phyloP scores from a whole-genome alignment of 1,139 yeast species.

The Magnusiomyces tetraspermus region DNA sequence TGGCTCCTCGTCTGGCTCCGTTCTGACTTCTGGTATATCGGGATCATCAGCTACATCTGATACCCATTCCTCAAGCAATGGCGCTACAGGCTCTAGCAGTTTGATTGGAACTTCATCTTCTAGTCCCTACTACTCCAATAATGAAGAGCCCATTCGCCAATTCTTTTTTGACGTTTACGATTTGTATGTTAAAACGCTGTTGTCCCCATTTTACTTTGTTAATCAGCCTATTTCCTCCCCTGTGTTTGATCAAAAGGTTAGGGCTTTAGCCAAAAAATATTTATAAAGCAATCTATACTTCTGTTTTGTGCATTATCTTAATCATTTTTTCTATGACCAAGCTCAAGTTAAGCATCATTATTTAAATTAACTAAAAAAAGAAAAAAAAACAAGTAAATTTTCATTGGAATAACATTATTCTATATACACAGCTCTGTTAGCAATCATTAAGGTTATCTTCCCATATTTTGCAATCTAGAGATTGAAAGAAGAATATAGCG shows the following conservation, averaged over 20 bases:
- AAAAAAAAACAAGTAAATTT: background rate
- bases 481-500: slow-evolving; percentile 13
- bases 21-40: background rate
- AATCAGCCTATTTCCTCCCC: slow-evolving; percentile 68
- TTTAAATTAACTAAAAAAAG: background rate
- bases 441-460: too few species aligned
- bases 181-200: slow-evolving; percentile 69
- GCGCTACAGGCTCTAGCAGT: background rate
- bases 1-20: background rate
- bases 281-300: too few species aligned
- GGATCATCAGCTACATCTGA: background rate
- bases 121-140: slow-evolving; percentile 22
- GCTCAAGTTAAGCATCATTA: too few species aligned
- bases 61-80: background rate
- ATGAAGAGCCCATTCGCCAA: slow-evolving; percentile 71
- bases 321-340: background rate
- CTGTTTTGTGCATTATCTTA: too few species aligned
- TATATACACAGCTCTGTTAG: too few species aligned
- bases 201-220: slow-evolving; percentile 78
- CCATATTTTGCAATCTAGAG: slow-evolving; percentile 11
- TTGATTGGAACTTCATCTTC: background rate
- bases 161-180: slow-evolving; percentile 83
- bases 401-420: background rate
- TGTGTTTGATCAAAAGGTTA: slow-evolving; percentile 67
- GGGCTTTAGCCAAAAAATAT: slow-evolving; percentile 66